Evolutionary conservation across 306 rosid species (phyloP), one percentile per base, ranked within the genome.

Genomic region (Rosa chinensis): DNA sequence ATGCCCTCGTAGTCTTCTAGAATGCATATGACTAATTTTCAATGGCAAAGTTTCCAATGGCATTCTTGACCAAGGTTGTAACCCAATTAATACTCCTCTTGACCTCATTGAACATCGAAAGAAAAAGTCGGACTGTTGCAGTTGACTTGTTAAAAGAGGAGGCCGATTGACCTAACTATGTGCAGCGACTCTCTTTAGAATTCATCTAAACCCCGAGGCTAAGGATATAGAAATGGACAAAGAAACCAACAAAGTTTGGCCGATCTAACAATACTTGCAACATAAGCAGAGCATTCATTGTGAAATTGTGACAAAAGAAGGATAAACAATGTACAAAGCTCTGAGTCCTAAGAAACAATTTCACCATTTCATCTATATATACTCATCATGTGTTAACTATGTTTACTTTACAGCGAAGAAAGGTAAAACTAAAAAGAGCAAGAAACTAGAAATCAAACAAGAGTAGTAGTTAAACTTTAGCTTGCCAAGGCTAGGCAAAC

Each of bases 361-460:
- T 85, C 80, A 85, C 78, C 86, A 82, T 72, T 86, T 81, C 83
- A 86, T 82, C 84, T 81, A 84, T 78, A 86, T 85, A 74, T 39
- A 77, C 84, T 78, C 82, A 70, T 84, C 81, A 83, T 78, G 73
- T 85, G 80, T 71, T 18, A 17, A 70, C 81, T 75, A 75, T 81
- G 70, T 71, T 77, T 73, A 86, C 92, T 89, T 89, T 89, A 89
- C 93, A 92, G 35, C 12, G 78, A 63, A 32, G 62, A 5, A 49
- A 74, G 64, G 73, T 75, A 78, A 82, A 83, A 66, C 85, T 73
- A 71, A 56, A 66, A 77, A 44, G 47, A 44, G 35, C 75, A 58
- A 49, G 73, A 67, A 80, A 21, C 39, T 69, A 44, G 75, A 49
- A 61, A 69, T 47, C 72, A 66, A 76, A 53, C 74, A 39, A 81